A percentile compares a stretch with the other conserved stretches of the same genome.
These are phyloP conservation scores for Fusarium graminum DNA, from an alignment of 2,329 filamentous ascomycete genomes.

Conservation along the genomic window DNA sequence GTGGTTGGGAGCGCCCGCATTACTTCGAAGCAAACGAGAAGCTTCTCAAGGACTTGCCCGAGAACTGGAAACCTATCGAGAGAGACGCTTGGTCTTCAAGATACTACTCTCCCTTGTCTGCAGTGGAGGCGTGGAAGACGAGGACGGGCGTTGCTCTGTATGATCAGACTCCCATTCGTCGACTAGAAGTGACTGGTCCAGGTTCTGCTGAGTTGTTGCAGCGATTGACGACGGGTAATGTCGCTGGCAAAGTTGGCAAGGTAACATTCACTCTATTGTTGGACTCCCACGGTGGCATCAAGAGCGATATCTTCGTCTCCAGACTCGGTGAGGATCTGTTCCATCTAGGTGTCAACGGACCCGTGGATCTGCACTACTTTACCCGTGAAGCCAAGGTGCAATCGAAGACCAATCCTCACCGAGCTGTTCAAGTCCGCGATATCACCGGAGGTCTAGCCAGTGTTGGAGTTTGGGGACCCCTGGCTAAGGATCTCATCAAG, in stretches of 20 bases:
- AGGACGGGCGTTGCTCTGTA: slow-evolving; percentile 72
- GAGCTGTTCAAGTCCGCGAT: slow-evolving; percentile 67
- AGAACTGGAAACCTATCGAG: slow-evolving; percentile 66
- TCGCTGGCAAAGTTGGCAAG: slow-evolving; percentile 61
- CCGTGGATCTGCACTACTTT: slow-evolving; percentile 67
- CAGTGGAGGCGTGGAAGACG: slow-evolving; percentile 74
- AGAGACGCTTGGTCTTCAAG: slow-evolving; percentile 70
- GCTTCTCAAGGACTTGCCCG: slow-evolving; percentile 64
- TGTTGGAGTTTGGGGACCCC: slow-evolving; percentile 73
- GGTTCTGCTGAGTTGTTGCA: slow-evolving; percentile 68
- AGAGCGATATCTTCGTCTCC: slow-evolving; percentile 69
- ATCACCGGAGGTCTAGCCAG: slow-evolving; percentile 71
- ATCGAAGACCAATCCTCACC: slow-evolving; percentile 54
- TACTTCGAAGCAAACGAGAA: slow-evolving; percentile 71
- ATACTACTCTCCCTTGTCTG: slow-evolving; percentile 70
- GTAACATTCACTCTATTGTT: slow-evolving; percentile 71
- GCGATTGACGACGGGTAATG: slow-evolving; percentile 63
- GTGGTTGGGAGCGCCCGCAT: slow-evolving; percentile 73
- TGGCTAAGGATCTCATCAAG: slow-evolving; percentile 64
- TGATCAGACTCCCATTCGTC: slow-evolving; percentile 71
- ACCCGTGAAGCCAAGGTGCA: slow-evolving; percentile 65
- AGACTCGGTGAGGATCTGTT: slow-evolving; percentile 63
- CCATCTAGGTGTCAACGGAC: slow-evolving; percentile 69
- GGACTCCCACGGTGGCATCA: slow-evolving; percentile 65
- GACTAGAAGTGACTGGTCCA: slow-evolving; percentile 69